Base-by-base conservation (phyloP, 1,284 basidiomycete genomes). In the Fomes fomentarius region DNA sequence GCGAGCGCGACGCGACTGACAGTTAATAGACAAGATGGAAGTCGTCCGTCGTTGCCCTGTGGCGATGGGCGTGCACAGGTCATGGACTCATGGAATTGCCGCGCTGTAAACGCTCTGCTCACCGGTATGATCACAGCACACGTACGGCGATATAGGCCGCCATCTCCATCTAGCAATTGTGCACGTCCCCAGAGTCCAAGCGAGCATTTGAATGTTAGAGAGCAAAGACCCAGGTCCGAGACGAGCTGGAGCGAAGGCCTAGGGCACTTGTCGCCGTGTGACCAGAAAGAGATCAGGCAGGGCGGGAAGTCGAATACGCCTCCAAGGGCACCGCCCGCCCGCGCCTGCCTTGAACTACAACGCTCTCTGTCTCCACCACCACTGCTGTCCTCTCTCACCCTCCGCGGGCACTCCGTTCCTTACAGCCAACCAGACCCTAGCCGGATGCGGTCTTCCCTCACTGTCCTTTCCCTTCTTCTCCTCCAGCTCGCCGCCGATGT, bases 371-470 rank as follows among this genome's bases (percentile, higher is more conserved):
- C 33, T 56, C 47, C 55, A 38, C 35, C 57, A 52, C 50, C 54
- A 46, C 25, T 54, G 10, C 47, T 49, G n/a, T 38, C 51, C 47
- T 17, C 15, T 39, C 33, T 11, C 15, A 43, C 33, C 52, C 61
- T 47, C 54, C 46, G 49, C 56, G 54, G 54, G 54, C 61, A 62
- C 55, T 56, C 59, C 60, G 26, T 54, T 65, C 58, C 56, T 63
- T 60, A 50, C 50, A 47, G 47, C 47, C 43, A 45, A 26, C 25
- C 21, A 48, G 50, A 51, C 52, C n/a, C n/a, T n/a, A n/a, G n/a
- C n/a, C 63, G 59, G 45, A 83, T 84, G 79, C 76, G 66, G 60
- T 78, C 76, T 34, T 72, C 80, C 60, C 66, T 81, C 65, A 62
- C 76, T 66, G 74, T 78, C 61, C 75, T 76, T 55, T 71, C 84